Base-by-base conservation (phyloP, 2,329 filamentous ascomycete genomes). In the Exserohilum turcica region DNA sequence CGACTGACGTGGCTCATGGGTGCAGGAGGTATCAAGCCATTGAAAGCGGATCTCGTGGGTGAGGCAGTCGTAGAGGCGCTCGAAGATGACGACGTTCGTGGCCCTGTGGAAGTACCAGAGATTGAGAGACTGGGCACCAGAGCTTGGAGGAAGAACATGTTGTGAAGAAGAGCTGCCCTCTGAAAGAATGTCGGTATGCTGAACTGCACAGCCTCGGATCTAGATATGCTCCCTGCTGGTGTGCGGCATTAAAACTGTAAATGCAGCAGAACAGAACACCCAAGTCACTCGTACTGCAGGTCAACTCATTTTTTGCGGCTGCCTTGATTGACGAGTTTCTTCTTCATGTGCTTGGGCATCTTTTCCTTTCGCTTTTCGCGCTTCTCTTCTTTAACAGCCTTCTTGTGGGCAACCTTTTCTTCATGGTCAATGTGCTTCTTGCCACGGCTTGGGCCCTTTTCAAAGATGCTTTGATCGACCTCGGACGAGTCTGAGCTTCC, bases 281-380 rank as follows among this genome's bases (percentile, higher is more conserved):
- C 38, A 40, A 5, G 13, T 12, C 40, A 19, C 29, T 35, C 18
- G 16, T 10, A 7, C 6, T 32, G 5, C 10, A 3, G n/a, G 19
- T n/a, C 40, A 10, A 32, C 40, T 63, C 53, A 87, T 78, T 89
- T 88, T 68, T 83, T 85, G 62, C 85, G 79, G 50, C 84, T 80
- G 82, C 81, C 58, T 80, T 79, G 50, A 82, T 83, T 21, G 96
- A 84, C 52, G 18, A 96, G 76, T 72, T 89, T 90, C 81, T 97
- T 97, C 83, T 99, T 99, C 29, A 96, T 62, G 72, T 95, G 86
- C 78, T 99, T 99, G 0, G 94, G 93, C 77, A 99, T 96, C 81
- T 99, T 99, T 3, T 90, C 89, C 75, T 93, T 91, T 55, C 94
- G 82, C 79, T 95, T 92, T 75, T 97, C 92, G 31, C 91, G 86